Evolutionary conservation across 2,329 filamentous ascomycete genomes (phyloP).

Genomic region (Cladosporium halotolerans): DNA sequence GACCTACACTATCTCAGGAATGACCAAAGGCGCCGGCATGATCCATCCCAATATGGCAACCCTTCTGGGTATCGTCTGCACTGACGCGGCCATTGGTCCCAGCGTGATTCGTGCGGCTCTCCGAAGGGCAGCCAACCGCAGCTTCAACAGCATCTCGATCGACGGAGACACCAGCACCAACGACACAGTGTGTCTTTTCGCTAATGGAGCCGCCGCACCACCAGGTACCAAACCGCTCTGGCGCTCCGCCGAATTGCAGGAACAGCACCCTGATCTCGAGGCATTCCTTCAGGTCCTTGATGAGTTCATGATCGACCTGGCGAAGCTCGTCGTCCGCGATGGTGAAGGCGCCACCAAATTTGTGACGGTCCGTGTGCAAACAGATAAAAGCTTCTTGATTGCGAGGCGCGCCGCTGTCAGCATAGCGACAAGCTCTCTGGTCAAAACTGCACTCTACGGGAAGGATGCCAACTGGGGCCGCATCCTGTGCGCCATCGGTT

Average conservation of each 20-base stretch:
- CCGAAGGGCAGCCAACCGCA: conserved; percentile 67
- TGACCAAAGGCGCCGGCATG: conserved; percentile 98
- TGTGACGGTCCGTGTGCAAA: conserved; percentile 73
- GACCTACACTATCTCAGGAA: conserved; percentile 81
- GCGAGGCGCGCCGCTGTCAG: conserved; percentile 76
- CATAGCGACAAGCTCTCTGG: conserved; percentile 85
- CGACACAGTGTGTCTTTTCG: conserved; percentile 89
- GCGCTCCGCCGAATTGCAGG: not conserved
- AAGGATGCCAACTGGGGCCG: conserved; percentile 98
- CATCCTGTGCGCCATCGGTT: conserved; percentile 90
- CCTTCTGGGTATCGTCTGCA: conserved; percentile 82
- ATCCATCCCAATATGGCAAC: conserved; percentile 99
- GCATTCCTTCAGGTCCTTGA: conserved; percentile 67
- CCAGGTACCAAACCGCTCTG: conserved; percentile 8
- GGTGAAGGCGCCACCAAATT: conserved; percentile 98
- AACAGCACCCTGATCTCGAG: conserved; percentile 51
- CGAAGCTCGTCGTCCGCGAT: conserved; percentile 89
- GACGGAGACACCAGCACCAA: conserved; percentile 98
- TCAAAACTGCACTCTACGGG: conserved; percentile 95
- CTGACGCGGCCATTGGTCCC: conserved; percentile 74
- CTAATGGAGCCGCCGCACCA: conserved; percentile 72
- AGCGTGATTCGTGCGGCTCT: conserved; percentile 63
- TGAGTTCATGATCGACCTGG: conserved; percentile 73
- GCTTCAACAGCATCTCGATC: conserved; percentile 95
- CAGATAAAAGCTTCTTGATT: conserved; percentile 25